A percentile compares a stretch with the other conserved stretches of the same genome.
phyloP scores from a whole-genome alignment of 129 eudicot genomes.

The Chrysanthemum lavandulifolium region DNA sequence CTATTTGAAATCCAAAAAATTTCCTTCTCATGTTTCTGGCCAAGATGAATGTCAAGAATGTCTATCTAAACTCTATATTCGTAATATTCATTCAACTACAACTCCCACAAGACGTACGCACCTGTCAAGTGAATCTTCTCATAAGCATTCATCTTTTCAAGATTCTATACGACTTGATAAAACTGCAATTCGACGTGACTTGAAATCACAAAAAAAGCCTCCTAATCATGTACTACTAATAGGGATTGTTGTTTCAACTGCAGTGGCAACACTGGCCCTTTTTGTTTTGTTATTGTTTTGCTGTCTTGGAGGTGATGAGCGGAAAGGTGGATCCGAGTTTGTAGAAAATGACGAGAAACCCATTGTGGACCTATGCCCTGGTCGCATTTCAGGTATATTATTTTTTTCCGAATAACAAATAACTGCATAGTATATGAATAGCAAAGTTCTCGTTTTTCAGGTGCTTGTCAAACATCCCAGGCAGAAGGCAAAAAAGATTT shows the following conservation, averaged over 20 bases:
- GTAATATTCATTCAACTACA: constrained; percentile 16
- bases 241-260: constrained; percentile 37
- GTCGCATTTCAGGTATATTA: constrained; percentile 37
- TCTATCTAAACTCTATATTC: constrained; percentile 12
- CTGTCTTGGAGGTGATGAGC: constrained; percentile 29
- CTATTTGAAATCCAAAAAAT: constrained; percentile 39
- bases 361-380: constrained; percentile 35
- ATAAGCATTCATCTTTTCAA: constrained; percentile 16
- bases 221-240: constrained; percentile 26
- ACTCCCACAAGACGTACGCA: background rate
- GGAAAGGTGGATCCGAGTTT: constrained; percentile 16
- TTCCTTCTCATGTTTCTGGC: constrained; percentile 14
- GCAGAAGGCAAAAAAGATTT: constrained; percentile 25
- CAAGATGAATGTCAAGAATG: constrained; percentile 28
- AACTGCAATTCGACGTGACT: background rate
- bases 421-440: constrained; percentile 1
- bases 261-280: constrained; percentile 39
- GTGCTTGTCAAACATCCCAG: constrained; percentile 33
- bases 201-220: constrained; percentile 28
- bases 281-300: constrained; percentile 42
- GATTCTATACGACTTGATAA: background rate
- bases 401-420: background rate
- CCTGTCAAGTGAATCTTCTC: constrained; percentile 15
- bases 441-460: constrained; percentile 31
- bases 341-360: constrained; percentile 50